Evolutionary conservation across 371 early-diverging fungal genomes (phyloP).

Genomic region (Lichtheimia corymbifera): DNA sequence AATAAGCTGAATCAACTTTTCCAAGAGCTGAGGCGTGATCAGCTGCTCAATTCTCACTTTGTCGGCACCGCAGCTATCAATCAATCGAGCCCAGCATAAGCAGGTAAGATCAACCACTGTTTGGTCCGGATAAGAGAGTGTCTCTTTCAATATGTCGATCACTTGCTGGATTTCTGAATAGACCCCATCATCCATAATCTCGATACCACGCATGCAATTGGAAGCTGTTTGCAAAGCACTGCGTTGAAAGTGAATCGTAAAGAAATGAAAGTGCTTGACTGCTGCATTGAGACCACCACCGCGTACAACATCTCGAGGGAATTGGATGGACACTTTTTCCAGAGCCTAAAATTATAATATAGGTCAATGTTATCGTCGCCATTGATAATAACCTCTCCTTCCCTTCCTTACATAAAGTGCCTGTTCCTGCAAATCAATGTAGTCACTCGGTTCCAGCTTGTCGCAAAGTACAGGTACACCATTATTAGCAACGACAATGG

Average conservation of each 20-base stretch:
- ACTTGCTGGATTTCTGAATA: constrained; percentile 61
- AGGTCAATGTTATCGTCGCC: neutral
- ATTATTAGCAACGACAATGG: constrained; percentile 60
- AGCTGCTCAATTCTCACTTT: constrained; percentile 54
- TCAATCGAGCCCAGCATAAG: constrained; percentile 62
- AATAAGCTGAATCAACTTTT: constrained; percentile 43
- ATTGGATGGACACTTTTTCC: constrained; percentile 71
- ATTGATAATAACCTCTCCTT: neutral
- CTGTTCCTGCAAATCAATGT: constrained; percentile 89
- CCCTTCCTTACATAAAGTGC: constrained; percentile 59
- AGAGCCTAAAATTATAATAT: constrained; percentile 46
- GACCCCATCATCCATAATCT: constrained; percentile 31
- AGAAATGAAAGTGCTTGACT: constrained; percentile 86
- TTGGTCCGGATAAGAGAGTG: constrained; percentile 66
- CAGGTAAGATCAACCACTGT: constrained; percentile 74
- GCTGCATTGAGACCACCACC: constrained; percentile 77
- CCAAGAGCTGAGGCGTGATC: constrained; percentile 40
- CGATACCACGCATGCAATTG: constrained; percentile 70
- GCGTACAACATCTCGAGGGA: constrained; percentile 68
- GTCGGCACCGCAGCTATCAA: constrained; percentile 55
- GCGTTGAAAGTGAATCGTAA: constrained; percentile 80
- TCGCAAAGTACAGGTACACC: constrained; percentile 70
- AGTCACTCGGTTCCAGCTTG: constrained; percentile 78
- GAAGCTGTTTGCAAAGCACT: constrained; percentile 76
- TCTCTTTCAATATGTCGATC: constrained; percentile 66